These are phyloP conservation scores for Bruguiera hainesii DNA, from an alignment of 441 rosid genomes.

Conservation along the genomic window DNA sequence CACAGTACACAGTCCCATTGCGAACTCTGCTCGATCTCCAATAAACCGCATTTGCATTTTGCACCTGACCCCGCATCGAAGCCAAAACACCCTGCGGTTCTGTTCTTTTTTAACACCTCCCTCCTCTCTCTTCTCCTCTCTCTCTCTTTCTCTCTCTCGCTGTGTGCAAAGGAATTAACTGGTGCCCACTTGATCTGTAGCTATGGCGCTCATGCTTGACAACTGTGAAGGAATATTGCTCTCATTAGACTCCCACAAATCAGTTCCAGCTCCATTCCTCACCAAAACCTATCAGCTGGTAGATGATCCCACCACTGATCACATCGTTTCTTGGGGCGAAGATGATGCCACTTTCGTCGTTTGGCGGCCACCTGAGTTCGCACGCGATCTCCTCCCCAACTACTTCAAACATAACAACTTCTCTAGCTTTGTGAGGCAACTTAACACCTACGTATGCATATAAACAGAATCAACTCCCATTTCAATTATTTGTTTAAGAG, in stretches of 20 bases:
- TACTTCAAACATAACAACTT: slow-evolving; percentile 95
- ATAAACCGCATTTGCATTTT: not conserved
- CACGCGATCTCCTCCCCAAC: slow-evolving; percentile 92
- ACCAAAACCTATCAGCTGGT: slow-evolving; percentile 92
- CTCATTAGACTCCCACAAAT: slow-evolving; percentile 73
- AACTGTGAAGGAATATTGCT: slow-evolving; percentile 62
- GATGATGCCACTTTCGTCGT: slow-evolving; percentile 87
- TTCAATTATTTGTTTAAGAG: not conserved
- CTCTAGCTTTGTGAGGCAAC: slow-evolving; percentile 93
- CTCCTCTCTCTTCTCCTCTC: slow-evolving; percentile 2
- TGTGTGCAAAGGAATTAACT: not conserved
- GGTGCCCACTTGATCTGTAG: not conserved
- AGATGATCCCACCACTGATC: slow-evolving; percentile 82
- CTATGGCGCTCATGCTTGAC: slow-evolving; percentile 56
- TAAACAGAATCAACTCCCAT: not conserved
- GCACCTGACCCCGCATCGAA: slow-evolving; percentile 23
- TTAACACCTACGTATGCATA: slow-evolving; percentile 74
- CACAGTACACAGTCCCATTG: slow-evolving; percentile 18
- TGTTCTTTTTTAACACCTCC: not conserved
- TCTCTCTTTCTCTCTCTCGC: slow-evolving; percentile 5
- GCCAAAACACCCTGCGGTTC: slow-evolving; percentile 9
- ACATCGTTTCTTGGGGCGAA: slow-evolving; percentile 89
- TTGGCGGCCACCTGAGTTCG: slow-evolving; percentile 93
- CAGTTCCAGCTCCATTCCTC: slow-evolving; percentile 87
- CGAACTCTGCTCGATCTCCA: slow-evolving; percentile 17